phyloP scores from a whole-genome alignment of 2,329 filamentous ascomycete genomes.

The Chrysosporium queenslandicum region DNA sequence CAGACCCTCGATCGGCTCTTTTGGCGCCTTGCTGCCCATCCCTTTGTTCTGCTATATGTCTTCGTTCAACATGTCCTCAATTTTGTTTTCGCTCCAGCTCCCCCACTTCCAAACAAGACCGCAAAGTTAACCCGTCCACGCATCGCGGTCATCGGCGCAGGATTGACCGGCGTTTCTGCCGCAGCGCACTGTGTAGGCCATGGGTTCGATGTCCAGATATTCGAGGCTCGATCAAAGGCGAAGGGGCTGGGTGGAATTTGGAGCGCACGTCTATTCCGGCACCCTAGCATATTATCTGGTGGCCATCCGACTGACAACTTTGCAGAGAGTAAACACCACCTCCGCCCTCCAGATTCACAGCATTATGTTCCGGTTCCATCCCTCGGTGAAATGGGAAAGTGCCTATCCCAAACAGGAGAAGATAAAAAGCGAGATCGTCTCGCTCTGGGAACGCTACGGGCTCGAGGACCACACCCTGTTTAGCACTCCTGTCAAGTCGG shows the following conservation, averaged over 20 bases:
- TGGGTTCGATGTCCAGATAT: slow-evolving; percentile 72
- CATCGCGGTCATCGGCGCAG: slow-evolving; percentile 60
- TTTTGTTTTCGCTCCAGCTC: slow-evolving; percentile 57
- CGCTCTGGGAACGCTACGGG: slow-evolving; percentile 65
- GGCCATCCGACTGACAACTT: neutral
- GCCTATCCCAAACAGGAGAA: slow-evolving; percentile 71
- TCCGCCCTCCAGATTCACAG: slow-evolving; percentile 76
- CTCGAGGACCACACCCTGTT: slow-evolving; percentile 63
- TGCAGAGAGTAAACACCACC: slow-evolving; percentile 73
- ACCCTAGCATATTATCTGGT: too few relatives aligned
- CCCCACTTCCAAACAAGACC: slow-evolving; percentile 48
- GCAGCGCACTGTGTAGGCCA: slow-evolving; percentile 76
- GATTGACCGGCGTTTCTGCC: slow-evolving; percentile 65
- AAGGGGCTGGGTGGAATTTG: slow-evolving; percentile 64
- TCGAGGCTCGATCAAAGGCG: slow-evolving; percentile 59
- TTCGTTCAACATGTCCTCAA: slow-evolving; percentile 55
- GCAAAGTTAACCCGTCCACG: slow-evolving; percentile 50
- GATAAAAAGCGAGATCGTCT: slow-evolving; percentile 60
- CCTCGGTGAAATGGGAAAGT: slow-evolving; percentile 60
- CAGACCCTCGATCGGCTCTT: slow-evolving; percentile 1
- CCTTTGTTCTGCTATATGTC: slow-evolving; percentile 52
- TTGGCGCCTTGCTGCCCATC: slow-evolving; percentile 1
- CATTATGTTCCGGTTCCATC: slow-evolving; percentile 80
- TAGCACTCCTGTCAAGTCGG: slow-evolving; percentile 56
- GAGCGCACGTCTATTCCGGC: slow-evolving; percentile 48